phyloP scores from a whole-genome alignment of 768 basidiomycete species.

The Leccinum boreale region DNA sequence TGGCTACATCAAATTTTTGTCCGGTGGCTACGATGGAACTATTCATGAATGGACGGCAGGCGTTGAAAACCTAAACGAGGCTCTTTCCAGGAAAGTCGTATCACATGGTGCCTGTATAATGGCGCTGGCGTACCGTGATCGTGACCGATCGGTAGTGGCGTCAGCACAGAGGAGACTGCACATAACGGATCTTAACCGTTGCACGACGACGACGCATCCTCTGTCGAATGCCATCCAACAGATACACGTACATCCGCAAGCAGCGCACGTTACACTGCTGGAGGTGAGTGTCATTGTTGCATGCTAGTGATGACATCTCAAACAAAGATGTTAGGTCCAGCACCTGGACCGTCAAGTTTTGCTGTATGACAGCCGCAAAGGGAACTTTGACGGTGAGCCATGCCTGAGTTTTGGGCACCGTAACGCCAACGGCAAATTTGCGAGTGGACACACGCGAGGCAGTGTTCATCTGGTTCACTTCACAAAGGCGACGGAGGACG shows the following conservation, averaged over 20 bases:
- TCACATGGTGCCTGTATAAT: slow-evolving; percentile 29
- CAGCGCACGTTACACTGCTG: slow-evolving; percentile 40
- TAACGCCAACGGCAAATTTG: slow-evolving; percentile 21
- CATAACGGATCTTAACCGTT: slow-evolving; percentile 38
- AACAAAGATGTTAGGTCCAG: slow-evolving; percentile 37
- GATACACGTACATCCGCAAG: slow-evolving; percentile 45
- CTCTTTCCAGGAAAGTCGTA: slow-evolving; percentile 27
- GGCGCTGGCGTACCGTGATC: slow-evolving; percentile 39
- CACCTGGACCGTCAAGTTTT: slow-evolving; percentile 49
- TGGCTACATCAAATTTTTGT: slow-evolving; percentile 40
- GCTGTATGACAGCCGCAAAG: slow-evolving; percentile 44
- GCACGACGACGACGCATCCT: slow-evolving; percentile 24
- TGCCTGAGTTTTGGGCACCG: slow-evolving; percentile 45
- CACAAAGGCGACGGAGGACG: slow-evolving; percentile 45
- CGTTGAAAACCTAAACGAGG: slow-evolving; percentile 17
- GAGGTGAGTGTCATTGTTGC: slow-evolving; percentile 39
- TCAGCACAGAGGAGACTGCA: slow-evolving; percentile 35
- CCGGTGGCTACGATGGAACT: slow-evolving; percentile 46
- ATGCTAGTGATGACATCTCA: slow-evolving; percentile 11
- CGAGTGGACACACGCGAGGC: slow-evolving; percentile 36
- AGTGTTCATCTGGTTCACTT: slow-evolving; percentile 40
- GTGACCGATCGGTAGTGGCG: slow-evolving; percentile 34
- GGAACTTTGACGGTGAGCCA: slow-evolving; percentile 38
- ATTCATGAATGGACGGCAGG: slow-evolving; percentile 39
- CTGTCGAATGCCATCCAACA: slow-evolving; percentile 42